A percentile compares a stretch with the other conserved stretches of the same genome.
phyloP scores from a whole-genome alignment of 495 filamentous ascomycete genomes.

The Annulohypoxylon bovei region DNA sequence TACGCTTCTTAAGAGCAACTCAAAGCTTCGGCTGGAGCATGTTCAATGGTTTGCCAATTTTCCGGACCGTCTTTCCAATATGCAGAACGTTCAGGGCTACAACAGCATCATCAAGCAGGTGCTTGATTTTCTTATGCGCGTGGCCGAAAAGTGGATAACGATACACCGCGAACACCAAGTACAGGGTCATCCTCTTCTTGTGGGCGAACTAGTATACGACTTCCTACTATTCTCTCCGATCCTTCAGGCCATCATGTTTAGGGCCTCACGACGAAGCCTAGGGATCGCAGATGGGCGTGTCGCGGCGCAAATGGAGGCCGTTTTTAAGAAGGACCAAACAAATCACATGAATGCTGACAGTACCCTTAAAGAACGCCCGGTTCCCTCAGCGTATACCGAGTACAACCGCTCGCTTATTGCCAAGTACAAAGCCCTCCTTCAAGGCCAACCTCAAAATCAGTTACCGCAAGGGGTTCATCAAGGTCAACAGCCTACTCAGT shows the following conservation, averaged over 20 bases:
- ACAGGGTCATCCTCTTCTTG: conserved; percentile 64
- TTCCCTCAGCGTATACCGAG: conserved; percentile 13
- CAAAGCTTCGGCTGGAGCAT: conserved; percentile 47
- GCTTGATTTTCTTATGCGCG: conserved; percentile 47
- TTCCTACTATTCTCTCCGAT: conserved; percentile 65
- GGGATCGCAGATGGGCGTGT: conserved; percentile 44
- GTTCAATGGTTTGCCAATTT: conserved; percentile 64
- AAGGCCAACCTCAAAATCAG: not conserved
- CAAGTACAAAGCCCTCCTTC: conserved; percentile 15
- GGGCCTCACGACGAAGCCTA: conserved; percentile 58
- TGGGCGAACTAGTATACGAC: conserved; percentile 63
- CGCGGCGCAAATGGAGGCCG: conserved; percentile 46
- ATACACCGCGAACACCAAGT: conserved; percentile 21
- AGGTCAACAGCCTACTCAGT: conserved; percentile 5
- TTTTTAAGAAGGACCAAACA: conserved; percentile 52
- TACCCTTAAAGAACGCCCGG: not conserved
- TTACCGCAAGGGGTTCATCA: not conserved
- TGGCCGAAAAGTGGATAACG: conserved; percentile 44
- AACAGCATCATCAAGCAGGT: conserved; percentile 39
- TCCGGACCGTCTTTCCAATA: conserved; percentile 51
- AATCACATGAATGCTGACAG: conserved; percentile 26
- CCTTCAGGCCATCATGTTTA: conserved; percentile 69
- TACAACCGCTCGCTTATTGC: conserved; percentile 28
- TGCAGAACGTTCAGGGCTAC: conserved; percentile 38
- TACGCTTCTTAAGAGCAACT: conserved; percentile 53